Conservation (phyloP, 257 asterid species). For the Nicotiana noctiflora region DNA sequence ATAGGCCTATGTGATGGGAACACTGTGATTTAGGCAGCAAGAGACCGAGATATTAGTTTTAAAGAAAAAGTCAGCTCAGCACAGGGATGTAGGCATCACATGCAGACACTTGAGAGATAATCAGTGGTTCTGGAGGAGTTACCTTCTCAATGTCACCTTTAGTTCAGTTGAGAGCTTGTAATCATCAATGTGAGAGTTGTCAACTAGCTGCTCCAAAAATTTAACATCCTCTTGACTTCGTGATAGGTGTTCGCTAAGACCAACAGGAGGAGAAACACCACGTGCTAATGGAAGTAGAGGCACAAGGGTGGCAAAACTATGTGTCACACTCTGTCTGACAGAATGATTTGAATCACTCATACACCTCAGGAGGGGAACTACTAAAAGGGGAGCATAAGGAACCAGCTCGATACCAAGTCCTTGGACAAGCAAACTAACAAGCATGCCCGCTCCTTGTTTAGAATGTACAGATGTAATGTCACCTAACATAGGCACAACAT, state of each 20-base stretch:
- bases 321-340: constrained; percentile 98
- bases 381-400: constrained; percentile 92
- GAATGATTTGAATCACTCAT: constrained; percentile 94
- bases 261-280: constrained; percentile 71
- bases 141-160: constrained; percentile 91
- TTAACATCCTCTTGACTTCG: constrained; percentile 85
- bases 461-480: constrained; percentile 82
- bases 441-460: constrained; percentile 99
- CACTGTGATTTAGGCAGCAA: neutral
- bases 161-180: constrained; percentile 81
- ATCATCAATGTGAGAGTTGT: constrained; percentile 94
- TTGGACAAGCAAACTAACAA: constrained; percentile 92
- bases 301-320: constrained; percentile 93
- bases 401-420: constrained; percentile 96
- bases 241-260: constrained; percentile 66
- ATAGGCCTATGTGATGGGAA: neutral
- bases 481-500: constrained; percentile 89
- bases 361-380: constrained; percentile 93
- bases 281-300: constrained; percentile 98
- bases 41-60: neutral
- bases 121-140: constrained; percentile 9
- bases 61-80: constrained; percentile 5
- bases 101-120: constrained; percentile 1
- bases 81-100: neutral
- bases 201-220: constrained; percentile 95